These are phyloP conservation scores for Amborella trichopoda DNA, from an alignment of 164 flowering plant species.

Conservation along the genomic window DNA sequence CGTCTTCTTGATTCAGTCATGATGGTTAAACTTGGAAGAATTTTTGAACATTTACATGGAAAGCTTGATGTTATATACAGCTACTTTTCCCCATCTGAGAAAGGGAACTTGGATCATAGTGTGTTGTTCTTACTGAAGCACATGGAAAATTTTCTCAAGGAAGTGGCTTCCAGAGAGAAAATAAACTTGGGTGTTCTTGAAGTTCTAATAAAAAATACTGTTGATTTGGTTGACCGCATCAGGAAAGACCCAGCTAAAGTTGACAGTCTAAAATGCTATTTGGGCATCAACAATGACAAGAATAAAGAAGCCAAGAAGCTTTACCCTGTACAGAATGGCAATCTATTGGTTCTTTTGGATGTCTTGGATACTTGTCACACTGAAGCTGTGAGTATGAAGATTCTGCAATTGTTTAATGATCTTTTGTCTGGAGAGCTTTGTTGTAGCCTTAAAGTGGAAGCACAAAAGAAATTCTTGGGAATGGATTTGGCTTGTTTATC, in stretches of 20 bases:
- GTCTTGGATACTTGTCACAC: constrained; percentile 55
- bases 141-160: constrained; percentile 42
- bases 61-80: constrained; percentile 49
- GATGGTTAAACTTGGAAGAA: constrained; percentile 52
- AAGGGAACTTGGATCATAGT: constrained; percentile 27
- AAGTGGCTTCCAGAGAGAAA: constrained; percentile 24
- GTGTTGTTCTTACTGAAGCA: constrained; percentile 47
- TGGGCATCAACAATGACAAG: constrained; percentile 36
- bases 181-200: constrained; percentile 37
- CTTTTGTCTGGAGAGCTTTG: constrained; percentile 54
- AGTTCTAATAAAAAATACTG: constrained; percentile 29
- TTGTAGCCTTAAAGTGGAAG: constrained; percentile 37
- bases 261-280: constrained; percentile 39
- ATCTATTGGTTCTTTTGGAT: constrained; percentile 62
- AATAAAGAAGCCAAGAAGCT: constrained; percentile 29
- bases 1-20: constrained; percentile 60
- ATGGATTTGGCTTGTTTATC: constrained; percentile 48
- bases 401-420: constrained; percentile 64
- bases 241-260: constrained; percentile 48
- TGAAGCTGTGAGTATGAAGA: constrained; percentile 66
- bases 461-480: constrained; percentile 50
- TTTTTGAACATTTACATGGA: constrained; percentile 46
- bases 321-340: constrained; percentile 41
- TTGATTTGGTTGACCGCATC: constrained; percentile 45
- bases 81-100: constrained; percentile 26